Evolutionary conservation across 768 basidiomycete species (phyloP), one percentile per base, ranked within the genome.

Genomic region (Lepiota brunneoincarnata): DNA sequence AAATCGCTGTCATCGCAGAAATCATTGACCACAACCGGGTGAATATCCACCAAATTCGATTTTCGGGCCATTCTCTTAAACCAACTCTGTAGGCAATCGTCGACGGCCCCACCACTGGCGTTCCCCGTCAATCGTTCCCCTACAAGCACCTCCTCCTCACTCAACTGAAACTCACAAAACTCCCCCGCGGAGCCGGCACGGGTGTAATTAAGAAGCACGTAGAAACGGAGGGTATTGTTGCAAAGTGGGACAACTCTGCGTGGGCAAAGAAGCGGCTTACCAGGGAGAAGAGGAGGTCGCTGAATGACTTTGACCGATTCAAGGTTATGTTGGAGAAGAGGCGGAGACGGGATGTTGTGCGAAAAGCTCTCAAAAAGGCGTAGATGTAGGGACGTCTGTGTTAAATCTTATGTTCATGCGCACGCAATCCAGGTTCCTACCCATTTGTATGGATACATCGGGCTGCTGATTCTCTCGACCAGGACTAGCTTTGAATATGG

Each of bases 11-110:
- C 59, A 95, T 99, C 70, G 87, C 85, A 47, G 94, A 98, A 74
- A 95, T 98, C 73, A 95, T 98, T 60, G 97, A 98, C 84, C 96
- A 98, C 82, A 96, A 94, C 80, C 86, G 95, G 70, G 96, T 97
- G 69, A 58, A 89, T 49, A n/a, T 23, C 14, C 17, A 24, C 15
- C 7, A 4, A 47, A 47, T 56, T 7, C 17, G n/a, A 20, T 31
- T 37, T 4, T 43, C 38, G 11, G 40, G 2, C 18, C 28, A 24
- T 24, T 35, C 38, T 31, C 17, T 20, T 52, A 36, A 23, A 49
- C 21, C 5, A 24, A 7, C 43, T 26, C 17, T 49, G 0, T 64
- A 98, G 96, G 96, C 95, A 31, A 84, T 99, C 68, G 84, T 98
- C 66, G 96, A 98, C 73, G 95, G 95, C 42, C 95, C 97, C 50